phyloP scores from a whole-genome alignment of 495 filamentous ascomycete species.

The Aspergillus olivimuriae region DNA sequence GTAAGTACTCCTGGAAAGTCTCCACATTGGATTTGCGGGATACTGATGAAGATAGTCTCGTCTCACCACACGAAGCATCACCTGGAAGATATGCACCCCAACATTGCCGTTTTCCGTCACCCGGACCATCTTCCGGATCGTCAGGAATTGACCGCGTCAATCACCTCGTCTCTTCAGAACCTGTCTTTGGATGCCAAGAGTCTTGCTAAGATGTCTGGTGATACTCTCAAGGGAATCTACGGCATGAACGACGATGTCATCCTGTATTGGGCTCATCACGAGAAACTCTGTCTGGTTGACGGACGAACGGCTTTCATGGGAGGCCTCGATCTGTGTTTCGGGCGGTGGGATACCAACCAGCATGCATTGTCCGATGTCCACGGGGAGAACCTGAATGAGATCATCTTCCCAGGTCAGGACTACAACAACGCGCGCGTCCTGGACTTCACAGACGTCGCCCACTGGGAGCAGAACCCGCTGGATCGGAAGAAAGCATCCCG shows the following conservation, averaged over 20 bases:
- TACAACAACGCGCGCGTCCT: conserved; percentile 87
- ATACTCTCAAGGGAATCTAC: conserved; percentile 69
- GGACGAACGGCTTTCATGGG: conserved; percentile 86
- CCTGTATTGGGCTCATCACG: conserved; percentile 93
- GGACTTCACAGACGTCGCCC: conserved; percentile 79
- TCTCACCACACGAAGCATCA: conserved; percentile 81
- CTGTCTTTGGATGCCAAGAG: conserved; percentile 45
- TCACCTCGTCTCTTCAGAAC: conserved; percentile 46
- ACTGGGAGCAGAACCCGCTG: conserved; percentile 84
- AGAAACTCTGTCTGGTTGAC: conserved; percentile 86
- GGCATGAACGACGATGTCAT: conserved; percentile 75
- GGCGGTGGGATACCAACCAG: conserved; percentile 58
- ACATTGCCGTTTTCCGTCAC: conserved; percentile 88
- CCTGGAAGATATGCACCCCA: conserved; percentile 72
- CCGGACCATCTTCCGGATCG: conserved; percentile 82
- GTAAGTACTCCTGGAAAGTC: conserved; percentile 49
- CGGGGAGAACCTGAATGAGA: conserved; percentile 63
- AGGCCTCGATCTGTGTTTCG: conserved; percentile 54
- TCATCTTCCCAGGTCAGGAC: conserved; percentile 86
- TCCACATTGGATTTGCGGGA: too few relatives aligned
- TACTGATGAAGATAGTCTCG: conserved; percentile 47
- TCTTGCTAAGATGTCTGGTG: conserved; percentile 53
- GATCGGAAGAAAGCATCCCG: conserved; percentile 71
- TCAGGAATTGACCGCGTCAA: conserved; percentile 45
- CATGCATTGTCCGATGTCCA: conserved; percentile 86